These are phyloP conservation scores for Delonix regia DNA, from an alignment of 306 rosid genomes.

Conservation along the genomic window DNA sequence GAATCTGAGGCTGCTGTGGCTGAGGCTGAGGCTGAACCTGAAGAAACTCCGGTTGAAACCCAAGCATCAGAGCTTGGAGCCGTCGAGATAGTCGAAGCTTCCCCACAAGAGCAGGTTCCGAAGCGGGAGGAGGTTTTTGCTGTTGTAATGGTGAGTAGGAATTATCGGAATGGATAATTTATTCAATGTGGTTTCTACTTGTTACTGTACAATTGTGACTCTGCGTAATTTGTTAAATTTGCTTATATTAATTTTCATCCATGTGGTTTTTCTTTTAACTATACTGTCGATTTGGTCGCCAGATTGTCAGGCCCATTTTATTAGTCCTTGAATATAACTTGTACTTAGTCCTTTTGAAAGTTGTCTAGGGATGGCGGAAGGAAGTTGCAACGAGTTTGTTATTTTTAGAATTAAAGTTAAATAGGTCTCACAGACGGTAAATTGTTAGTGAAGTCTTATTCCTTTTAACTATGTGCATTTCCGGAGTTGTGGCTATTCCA, in stretches of 20 bases:
- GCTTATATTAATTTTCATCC: conserved; percentile 2
- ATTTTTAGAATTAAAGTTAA: not conserved
- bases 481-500: conserved; percentile 2
- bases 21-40: conserved; percentile 19
- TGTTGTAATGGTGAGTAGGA: conserved; percentile 78
- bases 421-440: not conserved
- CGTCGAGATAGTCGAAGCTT: conserved; percentile 38
- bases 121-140: conserved; percentile 81
- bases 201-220: not conserved
- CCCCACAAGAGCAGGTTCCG: conserved; percentile 43
- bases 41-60: conserved; percentile 7
- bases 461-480: not conserved
- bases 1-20: conserved; percentile 39
- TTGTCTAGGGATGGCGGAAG: not conserved
- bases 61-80: conserved; percentile 39
- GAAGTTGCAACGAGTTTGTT: not conserved
- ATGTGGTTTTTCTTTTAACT: not conserved
- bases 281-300: not conserved
- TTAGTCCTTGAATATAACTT: not conserved
- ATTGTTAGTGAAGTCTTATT: not conserved
- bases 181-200: not conserved
- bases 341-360: not conserved
- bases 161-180: not conserved
- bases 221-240: conserved; percentile 4
- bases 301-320: not conserved